Percentiles rank a stretch among this genome's conserved stretches.
Evolutionary conservation across 2,329 filamentous ascomycete species (phyloP).

Genomic region (Aspergillus brunneoviolaceus): DNA sequence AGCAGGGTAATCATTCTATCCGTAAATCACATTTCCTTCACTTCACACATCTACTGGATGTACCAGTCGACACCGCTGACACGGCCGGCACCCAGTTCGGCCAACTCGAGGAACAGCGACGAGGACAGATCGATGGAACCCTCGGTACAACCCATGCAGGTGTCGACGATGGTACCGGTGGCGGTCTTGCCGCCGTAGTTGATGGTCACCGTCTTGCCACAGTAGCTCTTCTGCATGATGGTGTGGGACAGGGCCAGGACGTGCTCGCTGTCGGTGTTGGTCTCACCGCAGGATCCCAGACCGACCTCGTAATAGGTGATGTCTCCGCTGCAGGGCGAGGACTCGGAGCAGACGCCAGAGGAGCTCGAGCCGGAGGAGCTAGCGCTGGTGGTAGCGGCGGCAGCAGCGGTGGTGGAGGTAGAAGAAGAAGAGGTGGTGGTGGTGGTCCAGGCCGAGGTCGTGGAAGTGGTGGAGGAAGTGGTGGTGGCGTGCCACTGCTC

Average conservation of each 20-base stretch:
- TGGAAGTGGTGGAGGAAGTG: constrained; percentile 1
- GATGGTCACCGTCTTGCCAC: constrained; percentile 68
- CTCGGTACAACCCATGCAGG: constrained; percentile 67
- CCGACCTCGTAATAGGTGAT: constrained; percentile 74
- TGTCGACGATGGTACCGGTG: constrained; percentile 66
- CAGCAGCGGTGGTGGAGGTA: constrained; percentile 1
- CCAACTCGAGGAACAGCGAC: constrained; percentile 56
- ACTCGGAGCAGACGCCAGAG: constrained; percentile 28
- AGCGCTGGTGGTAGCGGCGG: too few relatives aligned
- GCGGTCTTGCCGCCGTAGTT: constrained; percentile 57
- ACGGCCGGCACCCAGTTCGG: constrained; percentile 38
- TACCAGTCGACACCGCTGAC: constrained; percentile 44
- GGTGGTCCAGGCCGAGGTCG: constrained; percentile 7
- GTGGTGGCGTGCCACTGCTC: neutral
- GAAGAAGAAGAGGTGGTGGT: constrained; percentile 1
- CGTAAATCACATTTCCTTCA: neutral
- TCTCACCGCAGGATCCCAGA: constrained; percentile 61
- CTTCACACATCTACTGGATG: constrained; percentile 29
- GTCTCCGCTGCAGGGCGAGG: constrained; percentile 53
- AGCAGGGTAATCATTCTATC: constrained; percentile 3
- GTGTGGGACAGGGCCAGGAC: constrained; percentile 68
- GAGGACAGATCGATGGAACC: constrained; percentile 61
- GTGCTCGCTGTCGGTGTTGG: constrained; percentile 58
- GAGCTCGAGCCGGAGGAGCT: constrained; percentile 16
- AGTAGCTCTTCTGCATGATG: constrained; percentile 70